Evolutionary conservation across 202 grass and related monocot genomes (phyloP), one percentile per base, ranked within the genome.

Genomic region (Elaeis oleifera): DNA sequence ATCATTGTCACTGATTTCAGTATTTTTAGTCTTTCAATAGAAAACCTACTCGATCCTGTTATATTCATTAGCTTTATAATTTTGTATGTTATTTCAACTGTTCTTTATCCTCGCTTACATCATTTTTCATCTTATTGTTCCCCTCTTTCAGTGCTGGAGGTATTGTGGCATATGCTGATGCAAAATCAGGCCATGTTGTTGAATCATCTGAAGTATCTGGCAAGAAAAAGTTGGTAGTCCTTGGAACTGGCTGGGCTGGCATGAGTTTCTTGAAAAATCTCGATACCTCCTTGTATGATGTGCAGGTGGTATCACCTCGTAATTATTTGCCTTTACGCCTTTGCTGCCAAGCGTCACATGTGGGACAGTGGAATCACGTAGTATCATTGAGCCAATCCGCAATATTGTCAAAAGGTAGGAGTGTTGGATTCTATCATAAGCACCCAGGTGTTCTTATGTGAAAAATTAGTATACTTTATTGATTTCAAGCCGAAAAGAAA

Each of bases 291-390:
- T 61, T 79, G 60, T 90, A 90, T 60, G 82, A 90, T 77, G 69
- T 90, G 48, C 79, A 90, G 71, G 87, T 90, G 20, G 73, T 90
- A 63, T 90, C 87, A 50, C 87, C 87, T 71, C 82, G 87, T 44
- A 90, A 90, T 62, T 90, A 85, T 32, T 90, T 58, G 71, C 70
- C 49, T 90, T 90, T 61, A 90, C 87, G 58, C 87, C 86, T 71
- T 44, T 90, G 72, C 69, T 90, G 48, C 87, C 87, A 19, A 90
- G 82, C 18, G 87, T 90, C 44, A 85, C 87, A 58, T 90, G 87
- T 85, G 87, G 87, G 55, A 82, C 87, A 18, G 82, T 90, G 56
- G 87, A 90, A 77, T 71, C 87, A 71, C 87, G 87, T 16, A 90
- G 87, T 57, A 85, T 90, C 19, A 79, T 85, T 61, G 87, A 90